A percentile compares a stretch with the other conserved stretches of the same genome.
phyloP scores from a whole-genome alignment of 164 flowering plant genomes.

The Malania oleifera region DNA sequence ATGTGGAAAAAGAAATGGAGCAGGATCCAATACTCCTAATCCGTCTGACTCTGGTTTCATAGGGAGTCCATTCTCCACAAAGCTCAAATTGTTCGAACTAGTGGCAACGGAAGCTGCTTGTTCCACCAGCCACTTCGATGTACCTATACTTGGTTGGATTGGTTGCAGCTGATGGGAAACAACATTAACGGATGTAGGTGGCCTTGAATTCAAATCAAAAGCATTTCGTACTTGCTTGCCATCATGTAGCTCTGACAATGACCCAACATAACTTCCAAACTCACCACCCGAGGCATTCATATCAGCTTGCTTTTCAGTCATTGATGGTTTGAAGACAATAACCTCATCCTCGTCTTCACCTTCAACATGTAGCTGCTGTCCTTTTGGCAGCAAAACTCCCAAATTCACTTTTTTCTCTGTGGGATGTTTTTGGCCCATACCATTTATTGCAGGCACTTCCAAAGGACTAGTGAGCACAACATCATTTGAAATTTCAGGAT shows the following conservation, averaged over 20 bases:
- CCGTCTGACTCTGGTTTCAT: conserved; percentile 30
- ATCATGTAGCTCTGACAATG: conserved; percentile 26
- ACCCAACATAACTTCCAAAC: conserved; percentile 17
- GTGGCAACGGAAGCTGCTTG: conserved; percentile 36
- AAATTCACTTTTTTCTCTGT: conserved; percentile 18
- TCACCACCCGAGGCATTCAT: conserved; percentile 27
- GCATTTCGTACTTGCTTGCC: conserved; percentile 24
- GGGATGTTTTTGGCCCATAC: conserved; percentile 21
- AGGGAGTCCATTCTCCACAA: conserved; percentile 45
- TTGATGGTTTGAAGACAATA: conserved; percentile 78
- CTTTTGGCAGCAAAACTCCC: conserved; percentile 23
- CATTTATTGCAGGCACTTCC: conserved; percentile 20
- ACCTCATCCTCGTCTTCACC: conserved; percentile 91
- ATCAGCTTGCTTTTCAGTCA: conserved; percentile 48
- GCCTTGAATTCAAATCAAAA: conserved; percentile 20
- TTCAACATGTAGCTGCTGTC: conserved; percentile 25
- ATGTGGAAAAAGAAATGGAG: conserved; percentile 37
- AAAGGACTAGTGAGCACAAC: conserved; percentile 10
- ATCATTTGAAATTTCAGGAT: conserved; percentile 41
- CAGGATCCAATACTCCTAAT: conserved; percentile 22
- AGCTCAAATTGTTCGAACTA: conserved; percentile 42
- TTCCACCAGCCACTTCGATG: conserved; percentile 46
- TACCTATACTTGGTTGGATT: conserved; percentile 19
- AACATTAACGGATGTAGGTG: conserved; percentile 25
- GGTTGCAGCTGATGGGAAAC: conserved; percentile 34